Evolutionary conservation across 2,329 filamentous ascomycete genomes (phyloP).

Genomic region (Achaetomium macrosporum): DNA sequence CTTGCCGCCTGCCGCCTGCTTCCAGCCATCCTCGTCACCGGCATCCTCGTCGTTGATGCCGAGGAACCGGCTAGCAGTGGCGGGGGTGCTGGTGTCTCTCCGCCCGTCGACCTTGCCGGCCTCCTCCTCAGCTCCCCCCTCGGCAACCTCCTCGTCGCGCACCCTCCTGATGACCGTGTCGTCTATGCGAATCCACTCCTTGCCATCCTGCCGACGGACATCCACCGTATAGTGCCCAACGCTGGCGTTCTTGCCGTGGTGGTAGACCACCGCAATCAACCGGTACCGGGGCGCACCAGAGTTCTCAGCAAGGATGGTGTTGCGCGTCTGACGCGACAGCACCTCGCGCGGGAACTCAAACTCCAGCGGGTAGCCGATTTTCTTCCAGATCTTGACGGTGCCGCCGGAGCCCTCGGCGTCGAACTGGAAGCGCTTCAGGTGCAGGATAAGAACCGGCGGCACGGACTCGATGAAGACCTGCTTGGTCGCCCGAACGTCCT

Average conservation of each 20-base stretch:
- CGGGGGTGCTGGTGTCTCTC: conserved; percentile 44
- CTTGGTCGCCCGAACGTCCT: conserved; percentile 75
- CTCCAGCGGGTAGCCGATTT: conserved; percentile 89
- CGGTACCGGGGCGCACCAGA: conserved; percentile 73
- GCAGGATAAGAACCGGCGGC: conserved; percentile 85
- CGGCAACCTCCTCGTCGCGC: conserved; percentile 80
- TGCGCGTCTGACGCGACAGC: conserved; percentile 69
- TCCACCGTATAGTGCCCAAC: conserved; percentile 98
- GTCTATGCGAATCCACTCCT: conserved; percentile 92
- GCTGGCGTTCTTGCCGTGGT: conserved; percentile 94
- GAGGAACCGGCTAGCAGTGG: conserved; percentile 67
- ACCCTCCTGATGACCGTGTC: conserved; percentile 87
- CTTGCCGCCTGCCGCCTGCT: conserved; percentile 68
- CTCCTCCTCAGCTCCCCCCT: conserved; percentile 76
- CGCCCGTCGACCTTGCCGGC: conserved; percentile 58
- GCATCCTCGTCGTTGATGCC: conserved; percentile 60
- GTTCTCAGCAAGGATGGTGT: conserved; percentile 57
- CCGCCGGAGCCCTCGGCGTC: conserved; percentile 67
- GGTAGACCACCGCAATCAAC: conserved; percentile 87
- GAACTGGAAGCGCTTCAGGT: conserved; percentile 96
- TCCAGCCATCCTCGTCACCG: conserved; percentile 71
- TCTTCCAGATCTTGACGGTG: conserved; percentile 98
- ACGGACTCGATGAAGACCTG: conserved; percentile 91
- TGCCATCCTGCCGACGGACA: conserved; percentile 86
- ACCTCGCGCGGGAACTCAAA: conserved; percentile 89